Percentiles rank a stretch among this genome's conserved stretches.
Conservation (phyloP, 2,329 filamentous ascomycete genomes). For the Fusarium mexicanum region DNA sequence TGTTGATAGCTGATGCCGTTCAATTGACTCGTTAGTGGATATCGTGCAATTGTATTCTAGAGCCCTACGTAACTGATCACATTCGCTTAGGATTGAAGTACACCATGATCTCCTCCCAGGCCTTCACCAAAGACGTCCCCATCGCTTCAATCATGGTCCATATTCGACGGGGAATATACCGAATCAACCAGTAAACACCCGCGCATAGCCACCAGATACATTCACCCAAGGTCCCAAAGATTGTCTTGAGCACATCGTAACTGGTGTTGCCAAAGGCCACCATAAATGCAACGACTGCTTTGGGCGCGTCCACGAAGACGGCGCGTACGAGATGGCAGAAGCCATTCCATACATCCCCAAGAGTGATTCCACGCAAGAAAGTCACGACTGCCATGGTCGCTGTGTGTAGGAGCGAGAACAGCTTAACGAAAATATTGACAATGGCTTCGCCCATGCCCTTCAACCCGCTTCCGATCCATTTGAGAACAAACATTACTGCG, state of each 20-base stretch:
- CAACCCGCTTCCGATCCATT: conserved; percentile 47
- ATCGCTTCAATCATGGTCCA: conserved; percentile 47
- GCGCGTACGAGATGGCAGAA: conserved; percentile 43
- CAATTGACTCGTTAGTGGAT: not conserved
- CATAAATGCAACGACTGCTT: conserved; percentile 41
- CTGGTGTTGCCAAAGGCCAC: conserved; percentile 34
- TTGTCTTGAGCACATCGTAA: conserved; percentile 41
- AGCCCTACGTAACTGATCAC: not conserved
- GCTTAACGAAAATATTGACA: conserved; percentile 35
- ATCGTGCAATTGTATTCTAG: not conserved
- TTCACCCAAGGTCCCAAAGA: conserved; percentile 47
- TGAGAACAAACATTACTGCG: conserved; percentile 37
- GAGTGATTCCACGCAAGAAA: conserved; percentile 50
- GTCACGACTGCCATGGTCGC: conserved; percentile 45
- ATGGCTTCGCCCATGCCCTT: conserved; percentile 41
- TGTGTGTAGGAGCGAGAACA: conserved; percentile 51
- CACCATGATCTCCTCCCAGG: conserved; percentile 49
- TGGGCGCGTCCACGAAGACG: conserved; percentile 47
- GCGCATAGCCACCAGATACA: conserved; percentile 38
- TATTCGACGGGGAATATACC: conserved; percentile 48
- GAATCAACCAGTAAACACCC: conserved; percentile 44
- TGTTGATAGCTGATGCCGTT: too few relatives aligned
- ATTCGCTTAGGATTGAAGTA: conserved; percentile 51
- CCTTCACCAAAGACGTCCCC: conserved; percentile 45
- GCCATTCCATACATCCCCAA: conserved; percentile 53